These are phyloP conservation scores for Polyplosphaeria fusca DNA, from an alignment of 495 filamentous ascomycete genomes.

Conservation along the genomic window DNA sequence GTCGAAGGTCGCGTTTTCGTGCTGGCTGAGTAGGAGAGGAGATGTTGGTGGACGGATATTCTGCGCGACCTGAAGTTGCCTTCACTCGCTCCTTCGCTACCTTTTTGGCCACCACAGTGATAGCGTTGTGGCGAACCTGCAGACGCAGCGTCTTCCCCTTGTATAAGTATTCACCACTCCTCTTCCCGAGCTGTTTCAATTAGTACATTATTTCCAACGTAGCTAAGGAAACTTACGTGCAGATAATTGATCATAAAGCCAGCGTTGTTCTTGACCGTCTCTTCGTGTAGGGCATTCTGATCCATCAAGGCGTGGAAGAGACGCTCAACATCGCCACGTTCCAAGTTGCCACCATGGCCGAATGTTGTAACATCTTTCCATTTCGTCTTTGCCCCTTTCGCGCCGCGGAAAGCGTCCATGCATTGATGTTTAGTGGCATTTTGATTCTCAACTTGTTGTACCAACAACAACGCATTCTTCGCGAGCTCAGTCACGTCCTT, in stretches of 20 bases:
- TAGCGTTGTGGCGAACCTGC: slow-evolving; percentile 57
- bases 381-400: slow-evolving; percentile 49
- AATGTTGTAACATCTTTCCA: slow-evolving; percentile 44
- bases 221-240: slow-evolving; percentile 42
- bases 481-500: slow-evolving; percentile 77
- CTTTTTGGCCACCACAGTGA: slow-evolving; percentile 45
- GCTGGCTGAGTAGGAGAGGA: slow-evolving; percentile 73
- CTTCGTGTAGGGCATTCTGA: slow-evolving; percentile 59
- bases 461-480: slow-evolving; percentile 60
- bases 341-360: slow-evolving; percentile 55
- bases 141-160: slow-evolving; percentile 56
- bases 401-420: slow-evolving; percentile 60
- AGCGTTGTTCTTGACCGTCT: slow-evolving; percentile 57
- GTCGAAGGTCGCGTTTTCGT: slow-evolving; percentile 46
- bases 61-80: slow-evolving; percentile 38
- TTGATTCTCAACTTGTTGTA: slow-evolving; percentile 47
- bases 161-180: slow-evolving; percentile 50
- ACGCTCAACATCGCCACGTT: slow-evolving; percentile 61
- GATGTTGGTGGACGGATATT: slow-evolving; percentile 73
- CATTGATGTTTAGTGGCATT: slow-evolving; percentile 54
- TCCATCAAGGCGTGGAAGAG: slow-evolving; percentile 61
- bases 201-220: slow-evolving; percentile 23
- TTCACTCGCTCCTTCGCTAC: slow-evolving; percentile 28
- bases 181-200: slow-evolving; percentile 50
- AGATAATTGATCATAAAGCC: slow-evolving; percentile 61